phyloP scores from a whole-genome alignment of 2,329 filamentous ascomycete species.

The Lasiodiplodia hormozganensis region DNA sequence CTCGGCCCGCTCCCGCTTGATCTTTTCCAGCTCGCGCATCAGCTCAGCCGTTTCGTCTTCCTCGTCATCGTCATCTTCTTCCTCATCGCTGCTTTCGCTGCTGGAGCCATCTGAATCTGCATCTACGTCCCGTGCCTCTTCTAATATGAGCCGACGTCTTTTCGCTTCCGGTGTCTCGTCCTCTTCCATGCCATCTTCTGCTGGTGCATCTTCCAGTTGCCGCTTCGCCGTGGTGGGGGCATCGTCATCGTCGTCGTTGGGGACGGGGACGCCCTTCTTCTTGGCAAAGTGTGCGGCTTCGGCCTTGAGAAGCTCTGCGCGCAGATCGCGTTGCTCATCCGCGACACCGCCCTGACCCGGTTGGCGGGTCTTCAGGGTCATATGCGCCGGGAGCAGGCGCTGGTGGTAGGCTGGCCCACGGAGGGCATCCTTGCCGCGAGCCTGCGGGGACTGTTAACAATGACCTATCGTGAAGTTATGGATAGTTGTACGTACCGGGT shows the following conservation, averaged over 20 bases:
- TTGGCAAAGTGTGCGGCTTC: constrained; percentile 89
- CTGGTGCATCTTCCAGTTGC: constrained; percentile 17
- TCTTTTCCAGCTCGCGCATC: constrained; percentile 92
- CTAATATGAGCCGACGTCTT: constrained; percentile 77
- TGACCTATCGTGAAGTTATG: neutral
- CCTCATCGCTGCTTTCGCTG: constrained; percentile 64
- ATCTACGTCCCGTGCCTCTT: constrained; percentile 87
- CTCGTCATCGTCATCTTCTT: constrained; percentile 51
- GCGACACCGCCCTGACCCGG: constrained; percentile 88
- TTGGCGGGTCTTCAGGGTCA: constrained; percentile 85
- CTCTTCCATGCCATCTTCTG: constrained; percentile 50
- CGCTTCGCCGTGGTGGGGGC: constrained; percentile 66
- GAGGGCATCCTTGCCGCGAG: constrained; percentile 91
- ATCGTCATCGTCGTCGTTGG: constrained; percentile 54
- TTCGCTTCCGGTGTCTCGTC: constrained; percentile 80
- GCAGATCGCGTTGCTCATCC: constrained; percentile 79
- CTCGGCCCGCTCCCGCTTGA: constrained; percentile 83
- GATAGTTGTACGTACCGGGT: constrained; percentile 69
- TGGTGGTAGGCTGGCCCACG: constrained; percentile 96
- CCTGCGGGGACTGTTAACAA: constrained; percentile 59
- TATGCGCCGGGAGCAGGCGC: constrained; percentile 91
- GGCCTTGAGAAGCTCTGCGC: constrained; percentile 86
- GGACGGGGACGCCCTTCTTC: constrained; percentile 69
- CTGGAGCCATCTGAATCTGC: constrained; percentile 73
- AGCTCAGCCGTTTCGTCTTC: constrained; percentile 85